A percentile compares a stretch with the other conserved stretches of the same genome.
phyloP scores from a whole-genome alignment of 306 rosid genomes.

The Acacia acuminata region DNA sequence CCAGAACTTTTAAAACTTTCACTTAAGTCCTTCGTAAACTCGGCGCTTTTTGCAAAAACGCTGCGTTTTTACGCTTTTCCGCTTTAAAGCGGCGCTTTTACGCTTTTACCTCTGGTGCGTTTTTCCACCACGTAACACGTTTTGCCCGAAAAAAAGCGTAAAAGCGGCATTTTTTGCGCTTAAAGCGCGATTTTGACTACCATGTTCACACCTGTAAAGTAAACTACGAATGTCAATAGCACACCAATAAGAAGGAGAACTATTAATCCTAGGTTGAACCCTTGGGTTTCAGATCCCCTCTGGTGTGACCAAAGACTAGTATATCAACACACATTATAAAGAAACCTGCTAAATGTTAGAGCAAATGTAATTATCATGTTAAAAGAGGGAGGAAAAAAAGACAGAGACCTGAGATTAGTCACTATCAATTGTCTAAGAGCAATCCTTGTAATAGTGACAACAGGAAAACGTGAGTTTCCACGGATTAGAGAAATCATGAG shows the following conservation, averaged over 20 bases:
- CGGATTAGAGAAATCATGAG: neutral
- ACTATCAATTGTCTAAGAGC: neutral
- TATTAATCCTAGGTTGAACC: slow-evolving; percentile 82
- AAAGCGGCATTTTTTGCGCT: no score
- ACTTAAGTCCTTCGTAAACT: no score
- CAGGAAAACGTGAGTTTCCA: neutral
- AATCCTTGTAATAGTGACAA: neutral
- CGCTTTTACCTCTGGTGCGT: no score
- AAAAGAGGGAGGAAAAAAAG: neutral
- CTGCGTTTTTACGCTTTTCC: no score
- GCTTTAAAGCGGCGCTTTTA: no score
- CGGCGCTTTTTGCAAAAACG: no score
- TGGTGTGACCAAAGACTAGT: neutral
- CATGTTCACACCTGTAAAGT: no score
- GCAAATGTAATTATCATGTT: neutral
- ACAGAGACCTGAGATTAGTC: neutral
- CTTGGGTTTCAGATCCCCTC: slow-evolving; percentile 56
- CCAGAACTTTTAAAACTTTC: no score
- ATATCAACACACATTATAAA: slow-evolving; percentile 9
- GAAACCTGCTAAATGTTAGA: neutral
- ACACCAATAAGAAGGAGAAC: slow-evolving; percentile 81
- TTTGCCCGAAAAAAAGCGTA: no score
- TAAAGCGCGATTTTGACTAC: no score
- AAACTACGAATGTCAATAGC: slow-evolving; percentile 62
- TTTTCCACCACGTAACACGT: no score